Evolutionary conservation across 106 monocot species (phyloP).

Genomic region (Allium cepa): DNA sequence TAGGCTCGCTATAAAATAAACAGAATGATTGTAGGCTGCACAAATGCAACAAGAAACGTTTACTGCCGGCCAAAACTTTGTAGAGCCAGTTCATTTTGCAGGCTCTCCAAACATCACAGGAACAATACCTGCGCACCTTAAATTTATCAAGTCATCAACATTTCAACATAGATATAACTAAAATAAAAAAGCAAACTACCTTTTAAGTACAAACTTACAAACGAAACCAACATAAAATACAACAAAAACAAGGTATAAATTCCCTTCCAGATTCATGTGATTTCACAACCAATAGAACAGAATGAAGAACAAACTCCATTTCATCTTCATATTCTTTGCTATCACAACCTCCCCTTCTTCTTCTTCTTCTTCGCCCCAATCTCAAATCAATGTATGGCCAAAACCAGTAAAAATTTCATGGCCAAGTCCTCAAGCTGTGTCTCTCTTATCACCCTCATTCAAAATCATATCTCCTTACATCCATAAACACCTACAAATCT

Average conservation of each 20-base stretch:
- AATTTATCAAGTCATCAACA: too few relatives aligned
- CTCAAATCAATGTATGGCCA: conserved; percentile 65
- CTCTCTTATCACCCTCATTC: conserved; percentile 62
- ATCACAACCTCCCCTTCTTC: background rate
- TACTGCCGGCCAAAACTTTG: too few relatives aligned
- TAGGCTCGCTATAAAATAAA: too few relatives aligned
- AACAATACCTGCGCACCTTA: too few relatives aligned
- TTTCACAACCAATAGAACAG: background rate
- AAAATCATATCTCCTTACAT: conserved; percentile 36
- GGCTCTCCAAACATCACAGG: too few relatives aligned
- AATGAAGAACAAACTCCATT: conserved; percentile 2
- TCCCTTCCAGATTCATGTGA: background rate
- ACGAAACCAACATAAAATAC: too few relatives aligned
- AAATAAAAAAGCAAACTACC: too few relatives aligned
- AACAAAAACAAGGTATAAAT: background rate
- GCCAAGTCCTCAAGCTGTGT: conserved; percentile 15
- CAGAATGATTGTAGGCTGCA: too few relatives aligned
- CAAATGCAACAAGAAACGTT: too few relatives aligned
- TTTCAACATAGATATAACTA: too few relatives aligned
- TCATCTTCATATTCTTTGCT: conserved; percentile 1
- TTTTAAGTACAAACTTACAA: too few relatives aligned
- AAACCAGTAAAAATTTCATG: conserved; percentile 48
- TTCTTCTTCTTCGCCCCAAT: background rate
- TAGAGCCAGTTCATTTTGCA: too few relatives aligned
- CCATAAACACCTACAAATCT: conserved; percentile 29